Conservation (phyloP, 2,329 filamentous ascomycete genomes). For the Clonostachys byssicola region DNA sequence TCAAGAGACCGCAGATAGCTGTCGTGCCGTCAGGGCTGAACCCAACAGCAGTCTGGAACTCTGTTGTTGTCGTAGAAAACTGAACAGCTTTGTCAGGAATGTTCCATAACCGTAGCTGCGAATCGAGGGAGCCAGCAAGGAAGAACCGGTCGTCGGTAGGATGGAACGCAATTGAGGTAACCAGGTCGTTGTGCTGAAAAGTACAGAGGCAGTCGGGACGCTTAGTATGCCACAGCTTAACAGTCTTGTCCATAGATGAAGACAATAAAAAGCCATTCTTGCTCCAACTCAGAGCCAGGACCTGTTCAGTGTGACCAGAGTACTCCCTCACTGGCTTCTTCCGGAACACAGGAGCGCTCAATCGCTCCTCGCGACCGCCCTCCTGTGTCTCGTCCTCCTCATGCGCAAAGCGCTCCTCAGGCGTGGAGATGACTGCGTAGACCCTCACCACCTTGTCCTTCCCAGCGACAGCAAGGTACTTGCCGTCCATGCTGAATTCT, state of each 20-base stretch:
- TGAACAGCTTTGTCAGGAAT: conserved; percentile 95
- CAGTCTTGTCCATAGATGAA: conserved; percentile 97
- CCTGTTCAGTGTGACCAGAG: conserved; percentile 75
- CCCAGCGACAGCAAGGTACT: conserved; percentile 86
- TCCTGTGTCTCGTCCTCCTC: conserved; percentile 54
- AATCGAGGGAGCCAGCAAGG: conserved; percentile 86
- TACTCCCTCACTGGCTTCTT: conserved; percentile 77
- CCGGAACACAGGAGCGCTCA: conserved; percentile 89
- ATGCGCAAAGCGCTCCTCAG: conserved; percentile 71
- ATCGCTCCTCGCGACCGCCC: conserved; percentile 43
- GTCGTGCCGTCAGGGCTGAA: conserved; percentile 91
- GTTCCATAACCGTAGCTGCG: conserved; percentile 86
- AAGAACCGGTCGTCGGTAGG: conserved; percentile 96
- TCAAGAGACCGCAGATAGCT: conserved; percentile 83
- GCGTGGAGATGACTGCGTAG: conserved; percentile 81
- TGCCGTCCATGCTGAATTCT: conserved; percentile 90
- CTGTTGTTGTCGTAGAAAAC: conserved; percentile 70
- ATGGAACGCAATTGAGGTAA: conserved; percentile 92
- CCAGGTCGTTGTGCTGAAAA: conserved; percentile 92
- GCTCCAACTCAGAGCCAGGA: conserved; percentile 94
- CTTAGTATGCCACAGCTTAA: conserved; percentile 88
- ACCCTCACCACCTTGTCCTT: conserved; percentile 82
- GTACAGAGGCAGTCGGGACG: conserved; percentile 83
- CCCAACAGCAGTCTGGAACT: conserved; percentile 89
- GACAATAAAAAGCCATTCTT: conserved; percentile 98